These are phyloP conservation scores for Coemansia sp. DNA, from an alignment of 192 early-diverging fungal species.

Conservation along the genomic window DNA sequence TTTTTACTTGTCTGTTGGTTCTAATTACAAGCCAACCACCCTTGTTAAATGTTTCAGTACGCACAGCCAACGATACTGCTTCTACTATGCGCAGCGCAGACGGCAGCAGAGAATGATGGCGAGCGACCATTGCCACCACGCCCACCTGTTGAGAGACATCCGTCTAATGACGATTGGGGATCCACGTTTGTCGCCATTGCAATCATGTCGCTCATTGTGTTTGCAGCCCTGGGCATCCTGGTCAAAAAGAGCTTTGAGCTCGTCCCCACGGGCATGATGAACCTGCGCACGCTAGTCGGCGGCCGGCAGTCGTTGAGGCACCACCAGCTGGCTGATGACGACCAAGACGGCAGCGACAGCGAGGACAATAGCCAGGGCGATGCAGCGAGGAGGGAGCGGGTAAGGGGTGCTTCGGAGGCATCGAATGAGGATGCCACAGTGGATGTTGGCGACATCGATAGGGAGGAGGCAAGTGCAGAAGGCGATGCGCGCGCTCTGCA, in stretches of 20 bases:
- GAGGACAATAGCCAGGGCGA: no score
- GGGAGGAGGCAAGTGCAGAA: no score
- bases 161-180: slow-evolving; percentile 49
- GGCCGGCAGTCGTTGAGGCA: not conserved
- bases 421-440: no score
- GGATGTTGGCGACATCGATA: no score
- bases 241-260: slow-evolving; percentile 43
- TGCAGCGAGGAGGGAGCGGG: no score
- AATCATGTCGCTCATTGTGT: slow-evolving; percentile 38
- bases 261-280: slow-evolving; percentile 48
- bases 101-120: not conserved
- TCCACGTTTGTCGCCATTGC: slow-evolving; percentile 38
- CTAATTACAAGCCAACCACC: no score
- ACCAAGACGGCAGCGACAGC: slow-evolving; percentile 10
- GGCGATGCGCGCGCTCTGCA: no score
- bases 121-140: slow-evolving; percentile 11
- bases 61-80: not conserved
- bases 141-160: slow-evolving; percentile 33
- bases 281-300: slow-evolving; percentile 29
- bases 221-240: slow-evolving; percentile 27
- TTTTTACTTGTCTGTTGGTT: not conserved
- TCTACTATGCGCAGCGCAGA: not conserved
- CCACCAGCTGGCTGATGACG: slow-evolving; percentile 31
- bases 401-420: no score
- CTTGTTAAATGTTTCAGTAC: not conserved